These are phyloP conservation scores for Handroanthus guayacan DNA, from an alignment of 257 asterid species.

Conservation along the genomic window DNA sequence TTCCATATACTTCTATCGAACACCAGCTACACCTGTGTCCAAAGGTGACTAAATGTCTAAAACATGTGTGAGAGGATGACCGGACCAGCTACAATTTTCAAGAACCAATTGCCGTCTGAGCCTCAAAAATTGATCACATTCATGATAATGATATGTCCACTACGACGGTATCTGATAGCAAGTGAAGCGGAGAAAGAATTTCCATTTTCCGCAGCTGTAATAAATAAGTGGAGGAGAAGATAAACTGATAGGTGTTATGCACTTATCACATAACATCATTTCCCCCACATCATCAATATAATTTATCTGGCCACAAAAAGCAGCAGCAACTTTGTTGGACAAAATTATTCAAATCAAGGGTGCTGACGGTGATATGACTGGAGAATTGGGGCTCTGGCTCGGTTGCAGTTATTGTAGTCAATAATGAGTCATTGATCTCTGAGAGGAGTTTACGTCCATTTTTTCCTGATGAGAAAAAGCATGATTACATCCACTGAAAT, in stretches of 20 bases:
- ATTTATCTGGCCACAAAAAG: background rate
- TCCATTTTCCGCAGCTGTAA: background rate
- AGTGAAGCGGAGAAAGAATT: background rate
- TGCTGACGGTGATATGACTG: background rate
- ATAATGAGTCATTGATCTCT: background rate
- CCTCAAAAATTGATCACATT: background rate
- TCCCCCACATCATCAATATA: background rate
- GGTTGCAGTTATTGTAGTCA: background rate
- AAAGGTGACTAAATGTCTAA: background rate
- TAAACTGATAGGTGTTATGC: background rate
- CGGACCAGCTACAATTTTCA: background rate
- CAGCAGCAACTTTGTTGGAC: background rate
- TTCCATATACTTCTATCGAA: background rate
- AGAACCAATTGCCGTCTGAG: background rate
- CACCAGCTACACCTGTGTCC: background rate
- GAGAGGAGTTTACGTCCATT: background rate
- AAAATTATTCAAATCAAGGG: background rate
- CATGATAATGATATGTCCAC: background rate
- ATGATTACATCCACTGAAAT: background rate
- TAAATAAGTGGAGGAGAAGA: background rate
- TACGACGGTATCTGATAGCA: background rate
- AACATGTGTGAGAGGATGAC: background rate
- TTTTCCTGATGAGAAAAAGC: background rate
- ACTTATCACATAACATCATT: background rate
- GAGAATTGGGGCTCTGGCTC: background rate